Percentiles rank a stretch among this genome's conserved stretches.
phyloP scores from a whole-genome alignment of 2,329 filamentous ascomycete species.

The Lomentospora prolificans region DNA sequence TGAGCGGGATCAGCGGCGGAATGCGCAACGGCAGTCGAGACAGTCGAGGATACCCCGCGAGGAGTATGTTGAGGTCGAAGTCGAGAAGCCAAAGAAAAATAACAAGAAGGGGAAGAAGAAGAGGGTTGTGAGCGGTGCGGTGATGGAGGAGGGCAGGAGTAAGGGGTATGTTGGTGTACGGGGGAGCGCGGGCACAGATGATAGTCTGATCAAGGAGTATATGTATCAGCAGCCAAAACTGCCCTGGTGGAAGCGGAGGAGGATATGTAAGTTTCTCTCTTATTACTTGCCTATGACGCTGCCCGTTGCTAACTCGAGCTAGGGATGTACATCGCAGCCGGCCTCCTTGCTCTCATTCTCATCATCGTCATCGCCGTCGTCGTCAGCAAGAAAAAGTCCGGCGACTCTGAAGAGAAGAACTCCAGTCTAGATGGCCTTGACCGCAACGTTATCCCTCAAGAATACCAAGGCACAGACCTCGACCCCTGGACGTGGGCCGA shows the following conservation, averaged over 20 bases:
- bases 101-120: slow-evolving; percentile 33
- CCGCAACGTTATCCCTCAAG: slow-evolving; percentile 29
- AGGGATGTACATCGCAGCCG: slow-evolving; percentile 47
- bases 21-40: slow-evolving; percentile 33
- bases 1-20: slow-evolving; percentile 47
- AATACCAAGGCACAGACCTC: slow-evolving; percentile 51
- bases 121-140: slow-evolving; percentile 59
- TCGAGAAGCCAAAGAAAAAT: slow-evolving; percentile 10
- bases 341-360: slow-evolving; percentile 50
- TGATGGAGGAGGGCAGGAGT: slow-evolving; percentile 60
- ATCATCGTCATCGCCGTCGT: slow-evolving; percentile 59
- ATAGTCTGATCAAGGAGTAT: slow-evolving; percentile 38
- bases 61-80: slow-evolving; percentile 20
- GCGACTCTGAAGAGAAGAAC: slow-evolving; percentile 14
- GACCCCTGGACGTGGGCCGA: slow-evolving; percentile 69
- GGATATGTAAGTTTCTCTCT: slow-evolving; percentile 6
- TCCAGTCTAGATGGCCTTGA: slow-evolving; percentile 28
- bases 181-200: slow-evolving; percentile 37
- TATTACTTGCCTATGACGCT: not conserved
- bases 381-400: slow-evolving; percentile 32
- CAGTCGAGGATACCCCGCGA: slow-evolving; percentile 26
- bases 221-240: not conserved
- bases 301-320: slow-evolving; percentile 21
- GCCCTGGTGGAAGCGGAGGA: slow-evolving; percentile 8
- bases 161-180: slow-evolving; percentile 29